Evolutionary conservation across 2,329 filamentous ascomycete species (phyloP).

Genomic region (Madurella fahalii): DNA sequence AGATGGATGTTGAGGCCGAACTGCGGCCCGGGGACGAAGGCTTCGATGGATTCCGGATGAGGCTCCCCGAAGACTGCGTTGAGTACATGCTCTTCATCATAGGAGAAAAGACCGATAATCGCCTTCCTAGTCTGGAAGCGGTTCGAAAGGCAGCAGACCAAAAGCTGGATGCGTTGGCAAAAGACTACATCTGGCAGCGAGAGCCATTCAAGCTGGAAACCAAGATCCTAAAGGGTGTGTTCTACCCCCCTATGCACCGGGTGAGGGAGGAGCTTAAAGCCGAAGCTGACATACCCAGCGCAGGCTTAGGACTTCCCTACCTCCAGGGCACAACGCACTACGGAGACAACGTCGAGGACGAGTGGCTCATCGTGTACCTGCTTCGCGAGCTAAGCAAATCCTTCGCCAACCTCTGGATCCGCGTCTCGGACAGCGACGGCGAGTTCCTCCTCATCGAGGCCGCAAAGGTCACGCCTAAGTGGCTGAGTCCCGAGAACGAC

Average conservation of each 20-base stretch:
- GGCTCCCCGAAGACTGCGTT: slow-evolving; percentile 75
- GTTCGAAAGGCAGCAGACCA: slow-evolving; percentile 66
- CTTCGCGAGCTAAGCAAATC: slow-evolving; percentile 73
- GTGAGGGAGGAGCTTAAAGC: background rate
- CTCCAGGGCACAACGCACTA: slow-evolving; percentile 79
- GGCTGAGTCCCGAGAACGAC: slow-evolving; percentile 89
- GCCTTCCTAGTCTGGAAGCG: slow-evolving; percentile 60
- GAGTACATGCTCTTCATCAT: slow-evolving; percentile 79
- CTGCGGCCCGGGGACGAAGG: slow-evolving; percentile 26
- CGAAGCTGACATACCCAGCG: slow-evolving; percentile 6
- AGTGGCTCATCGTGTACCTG: slow-evolving; percentile 93
- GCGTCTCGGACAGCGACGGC: slow-evolving; percentile 82
- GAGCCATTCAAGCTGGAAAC: slow-evolving; percentile 70
- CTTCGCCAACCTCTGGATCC: slow-evolving; percentile 73
- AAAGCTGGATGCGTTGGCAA: slow-evolving; percentile 61
- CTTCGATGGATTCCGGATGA: slow-evolving; percentile 31
- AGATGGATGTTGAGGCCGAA: slow-evolving; percentile 19
- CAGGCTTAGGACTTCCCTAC: slow-evolving; percentile 47
- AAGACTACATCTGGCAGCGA: slow-evolving; percentile 92
- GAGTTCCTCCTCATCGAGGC: slow-evolving; percentile 95
- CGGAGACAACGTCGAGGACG: slow-evolving; percentile 92
- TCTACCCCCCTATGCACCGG: background rate
- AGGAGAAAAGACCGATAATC: slow-evolving; percentile 50
- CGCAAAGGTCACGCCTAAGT: slow-evolving; percentile 78
- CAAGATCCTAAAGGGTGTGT: slow-evolving; percentile 55